Evolutionary conservation across 2,329 filamentous ascomycete species (phyloP).

Genomic region (Fusarium scirpi): DNA sequence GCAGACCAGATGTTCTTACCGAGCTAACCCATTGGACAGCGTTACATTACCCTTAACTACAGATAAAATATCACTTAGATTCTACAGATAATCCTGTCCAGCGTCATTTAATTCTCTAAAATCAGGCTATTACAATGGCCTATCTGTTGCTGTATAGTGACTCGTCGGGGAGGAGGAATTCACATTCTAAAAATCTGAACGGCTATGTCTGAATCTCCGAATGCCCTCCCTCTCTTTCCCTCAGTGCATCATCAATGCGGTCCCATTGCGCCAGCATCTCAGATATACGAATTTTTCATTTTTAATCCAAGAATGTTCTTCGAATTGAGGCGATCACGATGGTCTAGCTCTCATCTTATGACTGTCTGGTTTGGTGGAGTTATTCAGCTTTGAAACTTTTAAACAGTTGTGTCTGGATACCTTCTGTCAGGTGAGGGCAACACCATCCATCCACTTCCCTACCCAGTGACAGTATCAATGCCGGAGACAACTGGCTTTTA

Average conservation of each 20-base stretch:
- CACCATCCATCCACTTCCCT: too few species aligned
- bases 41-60: too few species aligned
- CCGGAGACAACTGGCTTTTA: too few species aligned
- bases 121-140: background rate
- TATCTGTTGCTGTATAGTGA: background rate
- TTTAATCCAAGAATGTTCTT: too few species aligned
- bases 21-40: too few species aligned
- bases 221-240: background rate
- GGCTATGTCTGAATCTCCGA: background rate
- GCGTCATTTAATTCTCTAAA: too few species aligned
- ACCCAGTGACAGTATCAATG: too few species aligned
- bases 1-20: background rate
- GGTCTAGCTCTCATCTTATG: background rate
- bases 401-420: too few species aligned
- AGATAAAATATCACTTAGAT: too few species aligned
- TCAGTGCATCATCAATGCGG: background rate
- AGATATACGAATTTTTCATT: background rate
- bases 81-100: too few species aligned
- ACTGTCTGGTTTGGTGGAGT: rapidly evolving
- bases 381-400: background rate
- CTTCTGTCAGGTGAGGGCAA: too few species aligned
- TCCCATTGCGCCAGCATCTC: background rate
- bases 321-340: background rate
- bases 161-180: background rate
- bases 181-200: background rate